A percentile compares a stretch with the other conserved stretches of the same genome.
Evolutionary conservation across 192 early-diverging fungal genomes (phyloP).

Genomic region (Backusella macrospora): DNA sequence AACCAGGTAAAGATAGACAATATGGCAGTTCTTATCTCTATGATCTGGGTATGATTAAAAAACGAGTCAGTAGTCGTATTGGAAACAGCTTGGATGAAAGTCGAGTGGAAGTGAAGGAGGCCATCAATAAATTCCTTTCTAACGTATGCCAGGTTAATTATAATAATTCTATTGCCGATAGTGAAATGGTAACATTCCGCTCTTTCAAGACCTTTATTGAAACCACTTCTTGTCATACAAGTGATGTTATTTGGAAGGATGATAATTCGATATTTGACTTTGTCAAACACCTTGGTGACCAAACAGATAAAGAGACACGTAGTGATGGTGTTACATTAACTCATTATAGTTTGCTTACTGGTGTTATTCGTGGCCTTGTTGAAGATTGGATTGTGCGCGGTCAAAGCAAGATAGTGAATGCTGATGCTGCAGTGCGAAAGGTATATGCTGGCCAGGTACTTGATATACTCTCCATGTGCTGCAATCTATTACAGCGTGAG

Average conservation of each 20-base stretch:
- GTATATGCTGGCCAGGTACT: conserved; percentile 23
- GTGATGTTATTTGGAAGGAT: conserved; percentile 26
- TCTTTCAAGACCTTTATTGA: conserved; percentile 42
- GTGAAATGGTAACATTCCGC: conserved; percentile 34
- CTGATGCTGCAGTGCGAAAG: conserved; percentile 14
- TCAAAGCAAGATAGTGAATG: neutral
- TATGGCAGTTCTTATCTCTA: conserved; percentile 44
- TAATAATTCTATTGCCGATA: conserved; percentile 33
- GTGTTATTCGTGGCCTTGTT: conserved; percentile 24
- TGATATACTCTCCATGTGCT: conserved; percentile 3
- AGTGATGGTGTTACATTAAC: conserved; percentile 9
- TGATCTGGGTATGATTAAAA: conserved; percentile 27
- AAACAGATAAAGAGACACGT: conserved; percentile 3
- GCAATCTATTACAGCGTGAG: conserved; percentile 27
- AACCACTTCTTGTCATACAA: conserved; percentile 22
- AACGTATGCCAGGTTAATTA: conserved; percentile 28
- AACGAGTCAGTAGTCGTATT: conserved; percentile 5
- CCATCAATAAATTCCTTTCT: conserved; percentile 11
- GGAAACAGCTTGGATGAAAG: neutral
- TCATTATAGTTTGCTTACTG: conserved; percentile 10
- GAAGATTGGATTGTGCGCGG: conserved; percentile 33
- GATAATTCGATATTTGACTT: conserved; percentile 10
- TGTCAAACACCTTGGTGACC: neutral
- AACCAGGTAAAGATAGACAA: conserved; percentile 27
- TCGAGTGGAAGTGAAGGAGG: neutral